Conservation (phyloP, 768 basidiomycete genomes). For the Suillus discolor region DNA sequence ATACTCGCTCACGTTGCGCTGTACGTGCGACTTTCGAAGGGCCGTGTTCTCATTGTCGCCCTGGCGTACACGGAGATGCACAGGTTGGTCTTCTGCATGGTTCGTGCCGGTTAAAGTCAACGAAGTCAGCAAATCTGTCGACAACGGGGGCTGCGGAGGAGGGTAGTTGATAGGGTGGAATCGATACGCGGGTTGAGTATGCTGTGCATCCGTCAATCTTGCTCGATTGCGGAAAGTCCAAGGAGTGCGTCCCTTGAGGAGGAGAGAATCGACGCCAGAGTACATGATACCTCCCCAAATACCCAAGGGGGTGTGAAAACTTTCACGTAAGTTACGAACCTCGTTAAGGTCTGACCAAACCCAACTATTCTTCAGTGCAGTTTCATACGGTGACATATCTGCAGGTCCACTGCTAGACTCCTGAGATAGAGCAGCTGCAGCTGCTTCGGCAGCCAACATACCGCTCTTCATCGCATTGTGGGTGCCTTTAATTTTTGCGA, state of each 20-base stretch:
- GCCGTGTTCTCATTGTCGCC: constrained; percentile 42
- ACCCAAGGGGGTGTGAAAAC: constrained; percentile 80
- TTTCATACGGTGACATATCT: constrained; percentile 77
- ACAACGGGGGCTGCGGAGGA: constrained; percentile 82
- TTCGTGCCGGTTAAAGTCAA: constrained; percentile 92
- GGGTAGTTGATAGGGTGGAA: constrained; percentile 86
- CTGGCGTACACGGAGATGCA: constrained; percentile 76
- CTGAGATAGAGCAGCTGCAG: constrained; percentile 59
- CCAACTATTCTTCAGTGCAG: constrained; percentile 74
- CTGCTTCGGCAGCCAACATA: constrained; percentile 93
- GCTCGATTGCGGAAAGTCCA: constrained; percentile 86
- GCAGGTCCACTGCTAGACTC: constrained; percentile 30
- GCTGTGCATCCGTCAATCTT: constrained; percentile 59
- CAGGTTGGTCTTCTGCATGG: constrained; percentile 94
- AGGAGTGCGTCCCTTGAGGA: constrained; percentile 83
- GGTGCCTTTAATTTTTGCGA: constrained; percentile 97
- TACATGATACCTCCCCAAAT: constrained; percentile 87
- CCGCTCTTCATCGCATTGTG: constrained; percentile 99
- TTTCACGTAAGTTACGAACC: constrained; percentile 89
- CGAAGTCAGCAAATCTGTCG: constrained; percentile 91
- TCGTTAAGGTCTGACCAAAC: constrained; percentile 87
- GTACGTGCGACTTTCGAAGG: constrained; percentile 65
- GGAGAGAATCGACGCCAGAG: constrained; percentile 83
- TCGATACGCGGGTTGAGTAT: constrained; percentile 67
- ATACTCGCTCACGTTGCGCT: constrained; percentile 73